Conservation (phyloP, 1,284 basidiomycete species). For the Tilletia caries region DNA sequence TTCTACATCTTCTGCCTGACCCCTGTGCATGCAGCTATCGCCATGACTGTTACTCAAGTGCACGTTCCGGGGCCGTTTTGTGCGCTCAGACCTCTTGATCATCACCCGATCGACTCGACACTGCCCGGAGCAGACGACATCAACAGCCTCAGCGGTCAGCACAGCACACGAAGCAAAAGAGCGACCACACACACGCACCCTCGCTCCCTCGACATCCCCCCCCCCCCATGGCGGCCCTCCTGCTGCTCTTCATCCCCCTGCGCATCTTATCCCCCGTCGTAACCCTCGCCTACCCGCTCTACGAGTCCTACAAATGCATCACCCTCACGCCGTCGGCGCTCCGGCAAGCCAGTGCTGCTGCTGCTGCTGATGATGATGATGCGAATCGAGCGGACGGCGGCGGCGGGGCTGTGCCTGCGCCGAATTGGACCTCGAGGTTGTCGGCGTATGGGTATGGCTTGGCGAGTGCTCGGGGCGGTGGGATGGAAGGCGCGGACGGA, state of each 20-base stretch:
- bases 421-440: constrained; percentile 5
- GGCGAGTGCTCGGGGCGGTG: background rate
- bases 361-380: background rate
- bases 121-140: too few species aligned
- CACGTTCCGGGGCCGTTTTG: too few species aligned
- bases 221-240: constrained; percentile 25
- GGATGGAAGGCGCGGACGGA: background rate
- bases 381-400: background rate
- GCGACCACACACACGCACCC: too few species aligned
- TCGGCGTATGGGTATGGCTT: background rate
- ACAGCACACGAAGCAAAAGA: too few species aligned
- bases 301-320: constrained; percentile 44
- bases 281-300: constrained; percentile 42
- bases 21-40: too few species aligned
- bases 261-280: constrained; percentile 32
- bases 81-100: too few species aligned
- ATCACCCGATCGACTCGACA: too few species aligned
- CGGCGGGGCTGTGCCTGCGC: background rate
- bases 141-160: too few species aligned
- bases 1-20: too few species aligned
- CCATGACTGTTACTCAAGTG: too few species aligned
- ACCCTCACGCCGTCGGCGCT: constrained; percentile 19
- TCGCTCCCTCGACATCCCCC: too few species aligned
- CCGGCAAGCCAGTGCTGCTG: background rate
- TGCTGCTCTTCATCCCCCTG: constrained; percentile 32